Evolutionary conservation across 176 grass and related monocot species (phyloP), one percentile per base, ranked within the genome.

Genomic region (Lolium multiflorum): DNA sequence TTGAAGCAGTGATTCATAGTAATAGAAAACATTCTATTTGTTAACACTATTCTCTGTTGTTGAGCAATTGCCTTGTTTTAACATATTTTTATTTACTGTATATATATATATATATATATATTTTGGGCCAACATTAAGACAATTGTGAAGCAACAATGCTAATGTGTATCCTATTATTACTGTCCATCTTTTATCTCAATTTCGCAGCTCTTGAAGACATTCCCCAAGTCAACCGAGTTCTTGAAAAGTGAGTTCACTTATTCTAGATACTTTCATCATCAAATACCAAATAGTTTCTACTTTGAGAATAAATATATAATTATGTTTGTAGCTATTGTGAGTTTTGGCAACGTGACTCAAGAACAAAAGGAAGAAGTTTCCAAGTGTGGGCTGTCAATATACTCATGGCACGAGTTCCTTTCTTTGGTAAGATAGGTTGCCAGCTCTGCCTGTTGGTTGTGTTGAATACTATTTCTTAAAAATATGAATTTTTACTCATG

Each of bases 331-430:
- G 95, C 83, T 15, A 94, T 97, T 71, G 92, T 97, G 54, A 97
- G 95, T 71, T 97, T 97, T 62, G 92, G 92, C 55, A 93, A 91
- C 2, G 90, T 93, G 12, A 90, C 64, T 63, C 74, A 82, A 49
- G 82, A 91, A 84, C 95, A 97, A 83, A 97, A 78, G 86, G 90
- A 94, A 86, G 87, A 82, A 71, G 95, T 78, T 21, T 89, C 74
- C 51, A 91, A 90, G 78, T 89, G 77, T 82, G 90, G 89, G 28
- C 62, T 97, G 49, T 73, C 69, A 81, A 76, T 94, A 37, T 93
- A 89, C 71, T 82, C 89, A 8, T 97, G 95, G 95, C 41, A 91
- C 76, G 92, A 93, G 64, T 97, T 94, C 89, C 57, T 93, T 54
- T 93, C 88, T n/a, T 81, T 91, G 90, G 95, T 97, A 93, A 77